These are phyloP conservation scores for Chalciporus chontae DNA, from an alignment of 768 basidiomycete species.

Conservation along the genomic window DNA sequence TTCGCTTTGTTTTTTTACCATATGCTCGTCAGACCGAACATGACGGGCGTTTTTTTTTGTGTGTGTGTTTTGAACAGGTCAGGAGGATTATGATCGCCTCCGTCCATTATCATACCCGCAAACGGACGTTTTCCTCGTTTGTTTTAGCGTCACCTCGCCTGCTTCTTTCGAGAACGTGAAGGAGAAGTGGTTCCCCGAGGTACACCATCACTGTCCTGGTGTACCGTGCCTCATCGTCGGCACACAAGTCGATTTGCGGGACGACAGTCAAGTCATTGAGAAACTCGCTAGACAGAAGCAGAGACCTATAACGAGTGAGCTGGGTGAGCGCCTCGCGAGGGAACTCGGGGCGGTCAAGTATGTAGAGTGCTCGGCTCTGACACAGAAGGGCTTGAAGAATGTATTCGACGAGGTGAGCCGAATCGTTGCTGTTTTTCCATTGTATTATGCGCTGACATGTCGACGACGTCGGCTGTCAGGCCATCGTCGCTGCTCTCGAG, in stretches of 20 bases:
- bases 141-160: constrained; percentile 98
- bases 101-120: constrained; percentile 99
- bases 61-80: constrained; percentile 50
- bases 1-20: not conserved
- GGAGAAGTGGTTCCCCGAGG: constrained; percentile 99
- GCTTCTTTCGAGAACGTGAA: constrained; percentile 99
- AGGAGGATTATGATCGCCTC: constrained; percentile 99
- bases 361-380: constrained; percentile 98
- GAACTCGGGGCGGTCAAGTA: constrained; percentile 99
- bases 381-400: constrained; percentile 99
- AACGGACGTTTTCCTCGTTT: constrained; percentile 99
- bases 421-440: not conserved
- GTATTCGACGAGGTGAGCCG: constrained; percentile 95
- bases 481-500: constrained; percentile 97
- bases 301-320: constrained; percentile 81
- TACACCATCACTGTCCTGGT: constrained; percentile 98
- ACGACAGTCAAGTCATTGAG: constrained; percentile 89
- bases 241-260: constrained; percentile 95
- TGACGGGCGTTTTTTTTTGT: constrained; percentile 9
- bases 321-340: constrained; percentile 92
- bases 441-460: too few relatives aligned
- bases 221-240: constrained; percentile 99
- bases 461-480: constrained; percentile 38
- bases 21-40: constrained; percentile 3
- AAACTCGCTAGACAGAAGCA: constrained; percentile 97